Conservation (phyloP, 1,139 yeast species). For the Yamadazyma sp. region DNA sequence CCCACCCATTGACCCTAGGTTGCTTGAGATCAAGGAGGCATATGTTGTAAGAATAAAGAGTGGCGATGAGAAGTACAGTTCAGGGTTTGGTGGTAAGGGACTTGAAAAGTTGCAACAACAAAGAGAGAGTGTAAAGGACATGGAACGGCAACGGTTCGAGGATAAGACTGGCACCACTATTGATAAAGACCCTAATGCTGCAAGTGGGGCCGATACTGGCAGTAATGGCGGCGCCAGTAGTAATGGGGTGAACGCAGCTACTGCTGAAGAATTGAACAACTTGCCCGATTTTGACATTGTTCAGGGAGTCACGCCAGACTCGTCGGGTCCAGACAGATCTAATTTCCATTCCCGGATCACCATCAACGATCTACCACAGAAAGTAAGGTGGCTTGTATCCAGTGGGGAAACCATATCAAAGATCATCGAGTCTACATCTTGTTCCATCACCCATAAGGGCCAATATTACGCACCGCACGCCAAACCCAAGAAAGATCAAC, state of each 20-base stretch:
- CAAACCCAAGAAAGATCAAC: slow-evolving; percentile 35
- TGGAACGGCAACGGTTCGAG: slow-evolving; percentile 43
- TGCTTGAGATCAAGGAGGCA: slow-evolving; percentile 52
- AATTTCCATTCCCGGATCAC: slow-evolving; percentile 70
- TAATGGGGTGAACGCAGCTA: no score
- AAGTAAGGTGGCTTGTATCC: slow-evolving; percentile 81
- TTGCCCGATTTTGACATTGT: slow-evolving; percentile 50
- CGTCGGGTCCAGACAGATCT: slow-evolving; percentile 63
- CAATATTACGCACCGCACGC: slow-evolving; percentile 65
- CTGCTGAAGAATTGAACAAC: slow-evolving; percentile 7
- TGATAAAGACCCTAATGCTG: neutral
- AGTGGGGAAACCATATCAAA: slow-evolving; percentile 64
- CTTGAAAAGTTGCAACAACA: slow-evolving; percentile 74
- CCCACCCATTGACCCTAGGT: slow-evolving; percentile 43
- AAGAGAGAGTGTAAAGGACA: slow-evolving; percentile 56
- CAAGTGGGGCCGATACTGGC: neutral
- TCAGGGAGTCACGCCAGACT: slow-evolving; percentile 58
- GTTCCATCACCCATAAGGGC: slow-evolving; percentile 85
- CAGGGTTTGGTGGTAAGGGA: slow-evolving; percentile 95
- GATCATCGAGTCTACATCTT: slow-evolving; percentile 70
- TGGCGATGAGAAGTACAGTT: slow-evolving; percentile 67
- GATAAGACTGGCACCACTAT: slow-evolving; percentile 11
- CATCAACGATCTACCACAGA: slow-evolving; percentile 84
- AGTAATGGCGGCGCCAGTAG: no score
- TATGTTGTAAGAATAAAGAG: slow-evolving; percentile 64